phyloP scores from a whole-genome alignment of 2,329 filamentous ascomycete genomes.

The Juglanconis sp. region DNA sequence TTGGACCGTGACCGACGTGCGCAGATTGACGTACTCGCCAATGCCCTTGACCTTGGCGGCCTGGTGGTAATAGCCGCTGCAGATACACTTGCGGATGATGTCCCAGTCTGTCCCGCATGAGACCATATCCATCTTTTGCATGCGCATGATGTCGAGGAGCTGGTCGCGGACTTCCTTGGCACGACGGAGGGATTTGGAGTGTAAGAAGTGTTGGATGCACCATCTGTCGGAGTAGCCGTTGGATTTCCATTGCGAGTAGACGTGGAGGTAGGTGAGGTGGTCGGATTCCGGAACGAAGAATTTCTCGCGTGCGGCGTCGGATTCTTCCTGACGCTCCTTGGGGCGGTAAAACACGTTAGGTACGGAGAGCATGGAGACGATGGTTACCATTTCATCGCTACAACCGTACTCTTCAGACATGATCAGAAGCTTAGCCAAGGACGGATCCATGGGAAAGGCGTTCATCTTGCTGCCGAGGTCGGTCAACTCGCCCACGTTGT shows the following conservation, averaged over 20 bases:
- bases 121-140: conserved; percentile 82
- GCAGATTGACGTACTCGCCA: conserved; percentile 94
- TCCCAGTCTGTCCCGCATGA: conserved; percentile 98
- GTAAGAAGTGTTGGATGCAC: conserved; percentile 91
- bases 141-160: conserved; percentile 87
- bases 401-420: conserved; percentile 87
- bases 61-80: conserved; percentile 96
- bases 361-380: conserved; percentile 96
- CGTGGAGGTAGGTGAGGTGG: conserved; percentile 90
- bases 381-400: conserved; percentile 96
- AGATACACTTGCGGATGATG: conserved; percentile 91
- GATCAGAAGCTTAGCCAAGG: conserved; percentile 90
- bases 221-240: conserved; percentile 88
- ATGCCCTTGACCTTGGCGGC: conserved; percentile 94
- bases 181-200: conserved; percentile 87
- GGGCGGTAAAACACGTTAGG: conserved; percentile 96
- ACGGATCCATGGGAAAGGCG: conserved; percentile 96
- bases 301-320: conserved; percentile 90
- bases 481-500: conserved; percentile 91
- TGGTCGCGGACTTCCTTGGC: conserved; percentile 95
- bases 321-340: conserved; percentile 94
- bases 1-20: conserved; percentile 90
- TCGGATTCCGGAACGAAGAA: conserved; percentile 98
- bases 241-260: conserved; percentile 91
- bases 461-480: conserved; percentile 89